Base-by-base conservation (phyloP, 2,329 filamentous ascomycete genomes). In the Ophiocordyceps camponoti-floridani region DNA sequence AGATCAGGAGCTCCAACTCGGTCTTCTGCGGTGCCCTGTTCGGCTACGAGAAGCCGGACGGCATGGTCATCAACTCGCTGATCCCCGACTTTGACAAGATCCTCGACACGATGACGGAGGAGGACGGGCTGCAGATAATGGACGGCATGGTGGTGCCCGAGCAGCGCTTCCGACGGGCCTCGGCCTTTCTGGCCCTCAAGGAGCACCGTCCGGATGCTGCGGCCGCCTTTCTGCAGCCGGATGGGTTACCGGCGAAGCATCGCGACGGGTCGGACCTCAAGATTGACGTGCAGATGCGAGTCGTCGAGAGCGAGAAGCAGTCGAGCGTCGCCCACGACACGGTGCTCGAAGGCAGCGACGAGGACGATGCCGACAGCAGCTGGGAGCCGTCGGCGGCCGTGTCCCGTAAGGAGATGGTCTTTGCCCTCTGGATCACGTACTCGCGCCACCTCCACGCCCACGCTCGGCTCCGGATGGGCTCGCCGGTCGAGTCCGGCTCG, bases 61-160 rank as follows among this genome's bases (percentile, higher is more conserved):
- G 88, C 6, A 71, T 85, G 50, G 70, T 76, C 26, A 83, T 98
- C 53, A 84, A 75, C 48, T 75, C 84, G 27, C 65, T 98, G 31
- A 81, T 98, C 27, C 88, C 89, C 0, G 77, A 80, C 41, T 96
- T 98, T 55, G 85, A 93, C 60, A 81, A 79, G 50, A 79, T 94
- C 41, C 66, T 98, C 43, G 70, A 77, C 40, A 77, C 93, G 27
- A 68, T 98, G 54, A 85, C 78, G 4, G 82, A 94, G 45, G 86
- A 95, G 57, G 88, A 98, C 53, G 79, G 84, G 38, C 72, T 95
- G 43, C 72, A 79, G 44, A 68, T 96, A 26, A 73, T 83, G 11
- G 91, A 98, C 59, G 91, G 91, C n/a, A 88, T 95, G 54, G 88
- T 98, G 14, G 82, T 98, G 46, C 88, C 91, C 1, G 91, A 98